Base-by-base conservation (phyloP, 2,329 filamentous ascomycete species). In the Xylaria sp. region DNA sequence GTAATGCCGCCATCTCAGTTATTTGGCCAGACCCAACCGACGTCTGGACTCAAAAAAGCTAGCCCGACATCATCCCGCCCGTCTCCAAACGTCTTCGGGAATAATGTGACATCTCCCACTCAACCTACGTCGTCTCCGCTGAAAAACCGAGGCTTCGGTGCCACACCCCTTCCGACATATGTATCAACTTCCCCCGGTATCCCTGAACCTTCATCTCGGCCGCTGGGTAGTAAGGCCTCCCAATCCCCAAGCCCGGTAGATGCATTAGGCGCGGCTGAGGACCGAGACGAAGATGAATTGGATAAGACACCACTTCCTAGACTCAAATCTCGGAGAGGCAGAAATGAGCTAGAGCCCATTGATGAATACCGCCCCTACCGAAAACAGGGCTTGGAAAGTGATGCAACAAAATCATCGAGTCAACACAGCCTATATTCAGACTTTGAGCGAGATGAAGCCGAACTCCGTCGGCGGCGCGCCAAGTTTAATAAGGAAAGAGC, bases 51-150 rank as follows among this genome's bases (percentile, higher is more conserved):
- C 15, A 84, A 81, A 67, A 77, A 75, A 23, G 72, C 76, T 46
- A 87, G 83, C 60, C 85, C 85, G 19, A 86, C 84, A 0, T 86
- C 83, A 1, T 87, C 84, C 1, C 78, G 84, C 10, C 85, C 85
- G 0, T 87, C 85, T 1, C 84, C 84, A 0, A 75, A 79, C 41
- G 67, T 80, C 3, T 79, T 83, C 10, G 68, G 68, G 13, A 71
- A 76, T 23, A 77, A 82, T 52, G 74, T 76, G 1, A 79, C 81
- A 3, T 84, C 83, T 2, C 78, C 82, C 0, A 81, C 81, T 43
- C 72, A 74, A 2, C 69, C 77, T 41, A 65, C 73, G 2, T 79
- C 76, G 0, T 86, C 84, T 1, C 83, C 84, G 0, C 70, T 85
- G 1, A 85, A 84, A 68, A 76, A 81, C 35, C 78, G 80, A 25